Percentiles rank a stretch among this genome's conserved stretches.
Evolutionary conservation across 2,329 filamentous ascomycete species (phyloP).

Genomic region (Mycosphaerella arachidis): DNA sequence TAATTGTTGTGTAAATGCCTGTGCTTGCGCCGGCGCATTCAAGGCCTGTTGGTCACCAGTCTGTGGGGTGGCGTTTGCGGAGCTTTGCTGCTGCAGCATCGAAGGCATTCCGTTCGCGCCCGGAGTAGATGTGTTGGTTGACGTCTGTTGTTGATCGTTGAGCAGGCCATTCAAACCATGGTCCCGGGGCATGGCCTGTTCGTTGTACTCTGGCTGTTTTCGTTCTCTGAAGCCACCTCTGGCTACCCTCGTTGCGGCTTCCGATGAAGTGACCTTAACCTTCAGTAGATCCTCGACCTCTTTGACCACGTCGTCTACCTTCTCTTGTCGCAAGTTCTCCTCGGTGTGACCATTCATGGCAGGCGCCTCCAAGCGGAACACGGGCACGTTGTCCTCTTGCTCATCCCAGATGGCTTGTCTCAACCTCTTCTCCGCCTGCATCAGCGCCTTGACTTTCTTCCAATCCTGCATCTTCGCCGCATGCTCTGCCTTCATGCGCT

Average conservation of each 20-base stretch:
- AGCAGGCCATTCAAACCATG: slow-evolving; percentile 4
- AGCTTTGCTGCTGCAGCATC: not conserved
- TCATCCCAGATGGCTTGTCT: slow-evolving; percentile 57
- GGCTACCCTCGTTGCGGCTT: slow-evolving; percentile 28
- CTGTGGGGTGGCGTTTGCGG: not conserved
- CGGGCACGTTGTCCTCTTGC: slow-evolving; percentile 28
- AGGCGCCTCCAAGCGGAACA: slow-evolving; percentile 47
- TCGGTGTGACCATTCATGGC: slow-evolving; percentile 34
- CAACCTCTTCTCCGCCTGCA: slow-evolving; percentile 70
- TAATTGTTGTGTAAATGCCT: not conserved
- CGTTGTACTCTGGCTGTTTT: slow-evolving; percentile 15
- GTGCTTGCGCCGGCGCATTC: slow-evolving; percentile 2
- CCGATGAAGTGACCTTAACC: slow-evolving; percentile 51
- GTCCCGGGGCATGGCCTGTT: slow-evolving; percentile 12
- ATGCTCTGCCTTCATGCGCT: slow-evolving; percentile 76
- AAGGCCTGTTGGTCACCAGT: not conserved
- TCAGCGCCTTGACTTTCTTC: slow-evolving; percentile 64
- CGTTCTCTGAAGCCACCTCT: slow-evolving; percentile 35
- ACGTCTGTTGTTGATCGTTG: slow-evolving; percentile 9
- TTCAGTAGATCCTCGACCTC: slow-evolving; percentile 70
- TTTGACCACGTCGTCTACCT: slow-evolving; percentile 67
- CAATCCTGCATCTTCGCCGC: slow-evolving; percentile 71
- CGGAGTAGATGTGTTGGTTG: slow-evolving; percentile 55
- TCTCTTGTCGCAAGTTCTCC: slow-evolving; percentile 40
- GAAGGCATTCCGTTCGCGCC: slow-evolving; percentile 4